Percentiles rank a stretch among this genome's conserved stretches.
These are phyloP conservation scores for Cyclotella atomus DNA, from an alignment of 108 stramenopile genomes.

Conservation along the genomic window DNA sequence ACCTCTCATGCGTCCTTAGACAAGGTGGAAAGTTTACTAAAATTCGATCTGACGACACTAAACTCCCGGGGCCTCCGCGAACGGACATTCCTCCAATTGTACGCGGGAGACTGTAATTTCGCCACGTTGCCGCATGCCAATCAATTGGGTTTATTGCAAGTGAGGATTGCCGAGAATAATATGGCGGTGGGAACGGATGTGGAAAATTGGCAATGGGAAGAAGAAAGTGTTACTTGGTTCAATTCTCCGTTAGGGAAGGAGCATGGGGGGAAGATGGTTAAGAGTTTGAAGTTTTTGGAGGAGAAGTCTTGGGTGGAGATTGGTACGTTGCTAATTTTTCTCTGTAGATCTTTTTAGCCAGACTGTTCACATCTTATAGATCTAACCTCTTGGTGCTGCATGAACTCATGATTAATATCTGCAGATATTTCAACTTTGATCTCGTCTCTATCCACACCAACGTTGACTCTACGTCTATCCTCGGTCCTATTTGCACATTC, in stretches of 20 bases:
- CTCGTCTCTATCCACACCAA: not conserved
- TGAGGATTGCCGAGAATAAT: not conserved
- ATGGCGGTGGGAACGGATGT: not conserved
- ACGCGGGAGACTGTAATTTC: not conserved
- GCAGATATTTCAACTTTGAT: not conserved
- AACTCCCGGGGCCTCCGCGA: not conserved
- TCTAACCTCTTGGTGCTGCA: not conserved
- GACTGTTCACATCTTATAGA: not conserved
- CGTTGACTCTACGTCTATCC: constrained; percentile 1
- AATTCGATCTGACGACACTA: not conserved
- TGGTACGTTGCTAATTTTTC: not conserved
- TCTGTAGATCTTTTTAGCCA: not conserved
- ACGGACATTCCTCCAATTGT: not conserved
- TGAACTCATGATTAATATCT: not conserved
- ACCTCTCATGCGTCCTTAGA: not conserved
- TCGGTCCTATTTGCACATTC: not conserved
- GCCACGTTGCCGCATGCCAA: not conserved
- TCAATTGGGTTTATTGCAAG: not conserved
- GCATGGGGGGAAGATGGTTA: not conserved
- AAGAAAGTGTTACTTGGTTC: constrained; percentile 6
- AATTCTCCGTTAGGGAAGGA: not conserved
- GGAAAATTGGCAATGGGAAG: not conserved
- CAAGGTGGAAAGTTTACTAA: not conserved
- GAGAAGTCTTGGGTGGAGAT: not conserved
- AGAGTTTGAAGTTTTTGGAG: not conserved